Percentiles rank a stretch among this genome's conserved stretches.
phyloP scores from a whole-genome alignment of 305 asterid genomes.

The Fraxinus ornus region DNA sequence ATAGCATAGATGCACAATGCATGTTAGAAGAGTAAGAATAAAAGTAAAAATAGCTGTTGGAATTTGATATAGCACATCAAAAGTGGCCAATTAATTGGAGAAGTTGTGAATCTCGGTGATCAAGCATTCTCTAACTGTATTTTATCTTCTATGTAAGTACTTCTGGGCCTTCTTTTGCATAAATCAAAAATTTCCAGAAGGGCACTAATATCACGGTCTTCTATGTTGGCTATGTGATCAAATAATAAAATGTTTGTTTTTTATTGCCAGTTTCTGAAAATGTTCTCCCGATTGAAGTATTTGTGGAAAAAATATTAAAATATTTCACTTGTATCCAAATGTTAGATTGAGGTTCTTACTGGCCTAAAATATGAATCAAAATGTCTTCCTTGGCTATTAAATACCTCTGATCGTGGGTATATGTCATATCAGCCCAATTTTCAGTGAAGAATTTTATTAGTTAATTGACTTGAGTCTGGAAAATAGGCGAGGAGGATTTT shows the following conservation, averaged over 20 bases:
- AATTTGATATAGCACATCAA: not conserved
- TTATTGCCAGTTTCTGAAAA: not conserved
- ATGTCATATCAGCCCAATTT: not conserved
- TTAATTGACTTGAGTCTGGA: not conserved
- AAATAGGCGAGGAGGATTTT: not conserved
- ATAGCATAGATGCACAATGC: not conserved
- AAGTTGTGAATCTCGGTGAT: not conserved
- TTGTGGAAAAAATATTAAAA: not conserved
- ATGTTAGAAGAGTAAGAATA: not conserved
- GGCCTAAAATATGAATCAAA: not conserved
- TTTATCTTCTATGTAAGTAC: not conserved
- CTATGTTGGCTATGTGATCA: not conserved
- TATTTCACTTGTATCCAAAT: not conserved
- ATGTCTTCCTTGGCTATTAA: not conserved
- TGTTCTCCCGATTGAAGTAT: not conserved
- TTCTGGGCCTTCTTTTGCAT: not conserved
- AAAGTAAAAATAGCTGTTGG: not conserved
- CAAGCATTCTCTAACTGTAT: not conserved
- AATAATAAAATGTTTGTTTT: not conserved
- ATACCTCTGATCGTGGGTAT: not conserved
- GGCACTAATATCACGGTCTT: not conserved
- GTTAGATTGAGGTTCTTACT: slow-evolving; percentile 2
- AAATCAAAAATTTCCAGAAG: not conserved
- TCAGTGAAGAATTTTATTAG: not conserved
- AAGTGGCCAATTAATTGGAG: not conserved